Conservation (phyloP, 2,329 filamentous ascomycete genomes). For the Cytospora chrysosperma region DNA sequence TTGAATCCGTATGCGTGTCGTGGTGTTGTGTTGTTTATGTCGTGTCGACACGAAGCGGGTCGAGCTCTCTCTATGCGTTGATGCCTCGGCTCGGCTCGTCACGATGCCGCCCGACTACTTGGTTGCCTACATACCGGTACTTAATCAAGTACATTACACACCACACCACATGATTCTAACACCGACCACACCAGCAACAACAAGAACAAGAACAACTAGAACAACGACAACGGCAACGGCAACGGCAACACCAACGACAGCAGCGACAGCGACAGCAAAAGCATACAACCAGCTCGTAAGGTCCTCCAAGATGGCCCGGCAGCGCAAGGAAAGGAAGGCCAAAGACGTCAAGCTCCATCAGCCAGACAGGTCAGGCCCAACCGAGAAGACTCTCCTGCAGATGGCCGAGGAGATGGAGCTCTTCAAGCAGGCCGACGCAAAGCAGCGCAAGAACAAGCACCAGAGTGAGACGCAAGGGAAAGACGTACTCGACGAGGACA, state of each 20-base stretch:
- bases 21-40: background rate
- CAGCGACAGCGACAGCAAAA: no score
- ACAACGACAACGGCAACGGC: no score
- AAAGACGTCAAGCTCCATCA: constrained; percentile 61
- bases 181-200: background rate
- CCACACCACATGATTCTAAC: background rate
- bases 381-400: constrained; percentile 69
- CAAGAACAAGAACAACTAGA: no score
- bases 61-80: background rate
- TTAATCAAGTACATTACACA: background rate
- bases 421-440: constrained; percentile 48
- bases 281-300: no score
- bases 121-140: no score
- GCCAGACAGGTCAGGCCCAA: constrained; percentile 64
- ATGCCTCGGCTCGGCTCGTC: background rate
- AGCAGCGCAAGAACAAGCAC: constrained; percentile 37
- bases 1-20: background rate
- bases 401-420: constrained; percentile 65
- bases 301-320: constrained; percentile 43
- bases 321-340: constrained; percentile 49
- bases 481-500: constrained; percentile 26
- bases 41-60: background rate
- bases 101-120: background rate
- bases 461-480: constrained; percentile 27
- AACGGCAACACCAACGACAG: no score